Base-by-base conservation (phyloP, 148 eudicot genomes). In the Bassia scoparia region DNA sequence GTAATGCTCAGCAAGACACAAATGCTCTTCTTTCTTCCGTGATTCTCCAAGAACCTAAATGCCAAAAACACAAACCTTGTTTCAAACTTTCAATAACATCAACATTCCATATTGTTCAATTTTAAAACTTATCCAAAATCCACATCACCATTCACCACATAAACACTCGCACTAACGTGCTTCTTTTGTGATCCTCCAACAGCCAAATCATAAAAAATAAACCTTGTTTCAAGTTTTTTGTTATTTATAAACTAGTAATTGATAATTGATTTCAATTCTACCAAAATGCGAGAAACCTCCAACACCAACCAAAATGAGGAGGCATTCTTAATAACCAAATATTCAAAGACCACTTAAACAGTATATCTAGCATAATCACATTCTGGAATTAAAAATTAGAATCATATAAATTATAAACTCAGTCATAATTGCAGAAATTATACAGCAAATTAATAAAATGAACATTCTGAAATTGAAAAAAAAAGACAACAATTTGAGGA, bases 11-110 rank as follows among this genome's bases (percentile, higher is more conserved):
- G 93, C 80, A 16, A 95, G 91, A 77, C 97, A 91, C 44, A 87
- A 75, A 72, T 95, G 91, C 76, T 91, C 97, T 71, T 91, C 98
- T 74, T 89, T 95, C 80, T 83, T 88, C 73, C 87, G 79, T 5
- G 97, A 91, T 75, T 95, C 98, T 52, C 98, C 98, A 37, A 82
- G 80, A 63, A 95, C 97, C 98, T 95, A 74, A 13, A 55, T 7
- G 41, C 43, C 64, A 54, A 13, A 26, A 12, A 61, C 43, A 7
- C 21, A 70, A 11, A 23, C 14, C 29, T 11, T 38, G 6, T 43
- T 16, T 9, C 62, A 2, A 27, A 1, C 31, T 60, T 12, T 5
- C 46, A 31, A 4, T 21, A 38, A 68, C 17, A 11, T 33, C 16
- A 30, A 31, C 59, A n/a, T 21, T 54, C 6, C n/a, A n/a, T n/a